These are phyloP conservation scores for Iris macrosiphon DNA, from an alignment of 106 monocot species.

Conservation along the genomic window DNA sequence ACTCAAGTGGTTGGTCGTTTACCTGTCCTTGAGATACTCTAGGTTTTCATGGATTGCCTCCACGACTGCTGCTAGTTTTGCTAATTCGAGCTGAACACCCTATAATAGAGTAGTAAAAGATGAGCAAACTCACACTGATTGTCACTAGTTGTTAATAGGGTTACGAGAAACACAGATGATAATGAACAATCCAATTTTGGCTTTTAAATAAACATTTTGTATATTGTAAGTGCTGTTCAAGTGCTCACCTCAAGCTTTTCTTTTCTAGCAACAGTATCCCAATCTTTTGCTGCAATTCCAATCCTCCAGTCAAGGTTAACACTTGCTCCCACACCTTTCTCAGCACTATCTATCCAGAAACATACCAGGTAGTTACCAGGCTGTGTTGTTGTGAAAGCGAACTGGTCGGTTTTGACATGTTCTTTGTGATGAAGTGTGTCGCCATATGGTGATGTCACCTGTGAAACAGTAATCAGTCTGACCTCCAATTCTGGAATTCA, in stretches of 20 bases:
- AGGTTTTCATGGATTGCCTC: slow-evolving; percentile 82
- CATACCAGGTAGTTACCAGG: slow-evolving; percentile 84
- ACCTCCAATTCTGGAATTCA: background rate
- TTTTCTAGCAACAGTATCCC: slow-evolving; percentile 87
- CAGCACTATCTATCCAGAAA: slow-evolving; percentile 55
- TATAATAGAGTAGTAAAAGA: slow-evolving; percentile 17
- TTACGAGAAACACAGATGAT: background rate
- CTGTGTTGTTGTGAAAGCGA: slow-evolving; percentile 90
- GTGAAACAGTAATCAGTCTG: background rate
- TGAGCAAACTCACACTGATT: background rate
- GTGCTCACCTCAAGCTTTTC: slow-evolving; percentile 75
- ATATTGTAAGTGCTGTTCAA: background rate
- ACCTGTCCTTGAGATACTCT: slow-evolving; percentile 63
- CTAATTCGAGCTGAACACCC: slow-evolving; percentile 89
- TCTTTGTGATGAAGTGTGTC: slow-evolving; percentile 71
- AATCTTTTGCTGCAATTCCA: slow-evolving; percentile 86
- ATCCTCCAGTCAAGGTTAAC: slow-evolving; percentile 74
- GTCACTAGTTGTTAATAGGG: background rate
- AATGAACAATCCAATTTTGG: background rate
- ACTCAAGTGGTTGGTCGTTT: background rate
- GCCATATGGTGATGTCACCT: slow-evolving; percentile 94
- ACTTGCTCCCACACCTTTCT: slow-evolving; percentile 37
- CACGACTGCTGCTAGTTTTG: slow-evolving; percentile 63
- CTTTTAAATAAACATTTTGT: background rate
- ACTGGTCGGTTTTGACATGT: slow-evolving; percentile 55